Evolutionary conservation across 1,284 basidiomycete species (phyloP).

Genomic region (Schizophyllum commune): DNA sequence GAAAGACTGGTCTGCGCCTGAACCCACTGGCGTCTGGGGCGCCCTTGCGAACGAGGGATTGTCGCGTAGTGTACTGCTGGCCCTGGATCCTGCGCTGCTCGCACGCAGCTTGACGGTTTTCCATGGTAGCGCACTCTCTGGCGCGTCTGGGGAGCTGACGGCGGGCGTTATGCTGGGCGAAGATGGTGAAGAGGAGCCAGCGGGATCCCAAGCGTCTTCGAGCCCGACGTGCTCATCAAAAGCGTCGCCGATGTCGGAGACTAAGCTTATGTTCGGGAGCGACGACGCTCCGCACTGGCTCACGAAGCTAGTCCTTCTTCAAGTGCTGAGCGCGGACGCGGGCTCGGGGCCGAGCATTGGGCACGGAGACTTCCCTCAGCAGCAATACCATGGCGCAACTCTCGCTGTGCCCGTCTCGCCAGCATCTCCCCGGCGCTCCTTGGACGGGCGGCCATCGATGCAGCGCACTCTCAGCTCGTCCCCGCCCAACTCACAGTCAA

Average conservation of each 20-base stretch:
- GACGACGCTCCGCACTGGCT: constrained; percentile 73
- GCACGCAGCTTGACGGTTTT: constrained; percentile 53
- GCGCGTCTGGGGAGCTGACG: constrained; percentile 39
- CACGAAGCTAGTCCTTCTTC: constrained; percentile 60
- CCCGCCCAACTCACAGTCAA: constrained; percentile 16
- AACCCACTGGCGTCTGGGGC: neutral
- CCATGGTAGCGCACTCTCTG: constrained; percentile 44
- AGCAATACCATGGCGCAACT: constrained; percentile 1
- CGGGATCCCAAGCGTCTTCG: constrained; percentile 7
- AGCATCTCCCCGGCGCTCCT: neutral
- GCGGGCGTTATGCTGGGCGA: constrained; percentile 35
- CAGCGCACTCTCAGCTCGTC: neutral
- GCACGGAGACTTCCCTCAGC: neutral
- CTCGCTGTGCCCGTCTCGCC: constrained; percentile 7
- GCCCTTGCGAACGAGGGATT: constrained; percentile 56
- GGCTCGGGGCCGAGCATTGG: constrained; percentile 13
- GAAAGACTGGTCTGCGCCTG: neutral
- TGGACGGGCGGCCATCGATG: constrained; percentile 1
- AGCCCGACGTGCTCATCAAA: constrained; percentile 11
- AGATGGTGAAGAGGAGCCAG: constrained; percentile 11
- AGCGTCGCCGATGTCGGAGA: constrained; percentile 17
- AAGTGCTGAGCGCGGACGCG: constrained; percentile 56
- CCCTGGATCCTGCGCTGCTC: constrained; percentile 48
- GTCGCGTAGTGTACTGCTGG: constrained; percentile 56
- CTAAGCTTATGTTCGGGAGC: constrained; percentile 47